Evolutionary conservation across 805 yeast species (phyloP).

Genomic region (Yarrowia sp.): DNA sequence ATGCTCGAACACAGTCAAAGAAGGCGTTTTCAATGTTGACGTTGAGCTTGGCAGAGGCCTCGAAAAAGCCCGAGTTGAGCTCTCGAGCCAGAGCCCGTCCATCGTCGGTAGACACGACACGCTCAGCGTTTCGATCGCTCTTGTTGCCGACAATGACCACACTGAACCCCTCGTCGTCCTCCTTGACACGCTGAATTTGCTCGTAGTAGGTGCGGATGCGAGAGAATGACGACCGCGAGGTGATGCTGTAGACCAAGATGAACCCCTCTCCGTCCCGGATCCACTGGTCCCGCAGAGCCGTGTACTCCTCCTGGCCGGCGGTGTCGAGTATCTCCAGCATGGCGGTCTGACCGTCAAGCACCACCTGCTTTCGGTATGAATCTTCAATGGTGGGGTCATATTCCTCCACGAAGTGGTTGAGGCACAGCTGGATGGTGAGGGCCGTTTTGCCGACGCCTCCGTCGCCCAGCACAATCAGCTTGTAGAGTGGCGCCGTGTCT

Average conservation of each 20-base stretch:
- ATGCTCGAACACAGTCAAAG: slow-evolving; percentile 58
- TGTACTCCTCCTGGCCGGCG: slow-evolving; percentile 86
- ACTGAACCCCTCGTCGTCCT: slow-evolving; percentile 49
- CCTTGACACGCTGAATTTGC: slow-evolving; percentile 76
- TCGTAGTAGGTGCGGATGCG: slow-evolving; percentile 77
- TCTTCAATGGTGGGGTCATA: slow-evolving; percentile 95
- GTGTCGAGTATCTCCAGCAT: slow-evolving; percentile 85
- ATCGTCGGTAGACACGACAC: slow-evolving; percentile 78
- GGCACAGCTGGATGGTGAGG: slow-evolving; percentile 74
- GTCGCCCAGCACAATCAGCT: slow-evolving; percentile 95
- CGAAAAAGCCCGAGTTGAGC: slow-evolving; percentile 59
- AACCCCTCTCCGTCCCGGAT: slow-evolving; percentile 96
- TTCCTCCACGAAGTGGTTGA: slow-evolving; percentile 93
- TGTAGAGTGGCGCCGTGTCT: slow-evolving; percentile 47
- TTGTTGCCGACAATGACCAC: slow-evolving; percentile 92
- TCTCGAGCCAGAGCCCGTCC: slow-evolving; percentile 73
- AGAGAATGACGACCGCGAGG: slow-evolving; percentile 79
- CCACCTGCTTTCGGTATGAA: slow-evolving; percentile 68
- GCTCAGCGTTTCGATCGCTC: slow-evolving; percentile 68
- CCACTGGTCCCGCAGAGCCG: slow-evolving; percentile 74
- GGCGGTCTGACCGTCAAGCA: slow-evolving; percentile 71
- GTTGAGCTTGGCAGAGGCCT: slow-evolving; percentile 91
- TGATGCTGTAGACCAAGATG: slow-evolving; percentile 80
- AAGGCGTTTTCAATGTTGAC: slow-evolving; percentile 84
- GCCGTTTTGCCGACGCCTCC: slow-evolving; percentile 99